Conservation (phyloP, 75 land plant genomes). For the Azolla pinnata region DNA sequence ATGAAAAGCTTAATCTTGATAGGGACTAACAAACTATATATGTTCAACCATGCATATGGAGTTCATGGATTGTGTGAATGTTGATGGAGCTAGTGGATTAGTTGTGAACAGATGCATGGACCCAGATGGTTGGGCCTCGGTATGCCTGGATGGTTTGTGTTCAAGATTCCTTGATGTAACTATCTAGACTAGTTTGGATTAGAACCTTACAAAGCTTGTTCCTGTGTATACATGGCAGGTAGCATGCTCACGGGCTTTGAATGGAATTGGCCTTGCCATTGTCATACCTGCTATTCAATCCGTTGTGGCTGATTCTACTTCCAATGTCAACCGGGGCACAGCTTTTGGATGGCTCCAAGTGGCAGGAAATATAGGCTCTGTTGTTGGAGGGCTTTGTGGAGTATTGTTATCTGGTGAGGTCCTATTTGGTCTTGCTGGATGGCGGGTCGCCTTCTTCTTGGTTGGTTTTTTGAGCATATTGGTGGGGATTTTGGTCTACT, state of each 20-base stretch:
- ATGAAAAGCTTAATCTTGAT: too few relatives aligned
- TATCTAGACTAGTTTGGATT: too few relatives aligned
- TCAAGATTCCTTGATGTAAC: too few relatives aligned
- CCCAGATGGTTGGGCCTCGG: too few relatives aligned
- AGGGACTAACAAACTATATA: too few relatives aligned
- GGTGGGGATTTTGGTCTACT: conserved; percentile 17
- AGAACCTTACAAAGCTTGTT: too few relatives aligned
- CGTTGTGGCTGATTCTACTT: conserved; percentile 23
- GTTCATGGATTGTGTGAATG: too few relatives aligned
- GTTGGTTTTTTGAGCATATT: conserved; percentile 20
- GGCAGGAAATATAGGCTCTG: conserved; percentile 26
- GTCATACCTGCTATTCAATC: conserved; percentile 37
- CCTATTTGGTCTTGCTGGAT: conserved; percentile 23
- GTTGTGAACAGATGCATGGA: too few relatives aligned
- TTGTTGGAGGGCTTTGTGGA: conserved; percentile 27
- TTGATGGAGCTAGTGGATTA: too few relatives aligned
- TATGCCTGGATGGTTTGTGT: too few relatives aligned
- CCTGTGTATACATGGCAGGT: too few relatives aligned
- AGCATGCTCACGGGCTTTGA: conserved; percentile 25
- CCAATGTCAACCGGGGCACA: conserved; percentile 21
- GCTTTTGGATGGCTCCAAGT: conserved; percentile 34
- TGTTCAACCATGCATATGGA: too few relatives aligned
- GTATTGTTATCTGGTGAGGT: conserved; percentile 12
- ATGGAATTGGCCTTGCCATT: conserved; percentile 31
- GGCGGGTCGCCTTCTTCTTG: conserved; percentile 27